A percentile compares a stretch with the other conserved stretches of the same genome.
These are phyloP conservation scores for Dichotomopilus funicola DNA, from an alignment of 2,329 filamentous ascomycete genomes.

Conservation along the genomic window DNA sequence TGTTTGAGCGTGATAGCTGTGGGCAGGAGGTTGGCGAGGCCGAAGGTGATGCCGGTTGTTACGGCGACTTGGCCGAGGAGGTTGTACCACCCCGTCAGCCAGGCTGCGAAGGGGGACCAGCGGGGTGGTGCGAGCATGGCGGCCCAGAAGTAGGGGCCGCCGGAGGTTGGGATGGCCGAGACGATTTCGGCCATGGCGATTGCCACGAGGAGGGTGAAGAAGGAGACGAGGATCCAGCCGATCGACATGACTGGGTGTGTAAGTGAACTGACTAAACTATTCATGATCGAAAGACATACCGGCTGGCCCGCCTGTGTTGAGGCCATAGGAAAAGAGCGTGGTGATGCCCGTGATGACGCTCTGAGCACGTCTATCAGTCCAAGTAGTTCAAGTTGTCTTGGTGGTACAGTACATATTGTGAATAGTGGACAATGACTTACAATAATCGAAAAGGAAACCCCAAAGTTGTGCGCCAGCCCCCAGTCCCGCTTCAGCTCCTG, in stretches of 20 bases:
- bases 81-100: constrained; percentile 39
- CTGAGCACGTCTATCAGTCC: constrained; percentile 25
- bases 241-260: constrained; percentile 41
- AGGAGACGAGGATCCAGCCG: constrained; percentile 48
- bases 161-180: constrained; percentile 51
- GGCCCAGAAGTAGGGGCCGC: constrained; percentile 56
- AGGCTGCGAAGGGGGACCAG: constrained; percentile 34
- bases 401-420: too few species aligned
- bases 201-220: constrained; percentile 50
- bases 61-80: constrained; percentile 37
- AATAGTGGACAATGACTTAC: constrained; percentile 36
- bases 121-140: constrained; percentile 47
- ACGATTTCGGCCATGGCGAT: constrained; percentile 54
- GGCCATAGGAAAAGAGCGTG: constrained; percentile 51
- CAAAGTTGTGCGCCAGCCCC: constrained; percentile 54
- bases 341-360: constrained; percentile 55
- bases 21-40: constrained; percentile 33
- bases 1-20: constrained; percentile 34
- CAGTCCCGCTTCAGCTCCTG: constrained; percentile 53
- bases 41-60: constrained; percentile 38
- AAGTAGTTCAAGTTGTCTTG: too few species aligned
- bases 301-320: constrained; percentile 33
- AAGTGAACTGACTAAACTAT: background rate
- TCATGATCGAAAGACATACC: constrained; percentile 10
- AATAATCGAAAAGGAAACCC: constrained; percentile 52